Conservation (phyloP, 169 alveolate genomes). For the Eimeria falciformis region DNA sequence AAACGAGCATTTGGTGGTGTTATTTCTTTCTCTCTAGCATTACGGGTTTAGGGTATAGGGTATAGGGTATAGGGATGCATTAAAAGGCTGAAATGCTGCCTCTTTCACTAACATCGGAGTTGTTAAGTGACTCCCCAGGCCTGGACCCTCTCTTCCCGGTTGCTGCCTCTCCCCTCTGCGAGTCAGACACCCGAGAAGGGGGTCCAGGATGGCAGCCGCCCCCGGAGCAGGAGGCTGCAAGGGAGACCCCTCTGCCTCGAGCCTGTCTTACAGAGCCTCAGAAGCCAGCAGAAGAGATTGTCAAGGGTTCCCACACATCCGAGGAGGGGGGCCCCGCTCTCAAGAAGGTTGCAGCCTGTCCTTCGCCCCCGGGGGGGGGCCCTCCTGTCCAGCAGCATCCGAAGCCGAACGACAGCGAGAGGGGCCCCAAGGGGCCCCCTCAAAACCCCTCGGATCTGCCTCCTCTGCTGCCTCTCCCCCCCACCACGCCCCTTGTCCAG, state of each 20-base stretch:
- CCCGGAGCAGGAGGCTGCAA: background rate
- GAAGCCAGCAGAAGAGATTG: background rate
- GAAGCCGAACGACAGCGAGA: background rate
- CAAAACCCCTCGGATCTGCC: conserved; percentile 33
- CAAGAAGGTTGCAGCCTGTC: background rate
- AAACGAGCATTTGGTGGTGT: too few relatives aligned
- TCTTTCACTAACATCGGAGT: conserved; percentile 27
- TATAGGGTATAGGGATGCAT: background rate
- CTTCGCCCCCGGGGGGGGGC: background rate
- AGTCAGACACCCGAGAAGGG: background rate
- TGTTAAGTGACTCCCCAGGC: background rate
- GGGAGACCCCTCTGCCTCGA: background rate
- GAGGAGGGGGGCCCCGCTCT: conserved; percentile 49
- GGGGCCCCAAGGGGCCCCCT: conserved; percentile 10
- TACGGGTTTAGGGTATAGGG: background rate
- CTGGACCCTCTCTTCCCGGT: conserved; percentile 12
- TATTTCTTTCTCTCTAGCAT: too few relatives aligned
- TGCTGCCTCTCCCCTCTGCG: background rate
- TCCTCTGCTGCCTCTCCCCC: conserved; percentile 38
- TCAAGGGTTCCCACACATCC: background rate
- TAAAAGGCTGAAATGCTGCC: conserved; percentile 1
- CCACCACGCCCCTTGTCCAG: background rate
- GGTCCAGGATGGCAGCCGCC: conserved; percentile 28
- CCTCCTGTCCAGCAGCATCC: conserved; percentile 13
- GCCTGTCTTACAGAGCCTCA: background rate